These are phyloP conservation scores for Coemansia furcata DNA, from an alignment of 192 early-diverging fungal genomes.

Conservation along the genomic window DNA sequence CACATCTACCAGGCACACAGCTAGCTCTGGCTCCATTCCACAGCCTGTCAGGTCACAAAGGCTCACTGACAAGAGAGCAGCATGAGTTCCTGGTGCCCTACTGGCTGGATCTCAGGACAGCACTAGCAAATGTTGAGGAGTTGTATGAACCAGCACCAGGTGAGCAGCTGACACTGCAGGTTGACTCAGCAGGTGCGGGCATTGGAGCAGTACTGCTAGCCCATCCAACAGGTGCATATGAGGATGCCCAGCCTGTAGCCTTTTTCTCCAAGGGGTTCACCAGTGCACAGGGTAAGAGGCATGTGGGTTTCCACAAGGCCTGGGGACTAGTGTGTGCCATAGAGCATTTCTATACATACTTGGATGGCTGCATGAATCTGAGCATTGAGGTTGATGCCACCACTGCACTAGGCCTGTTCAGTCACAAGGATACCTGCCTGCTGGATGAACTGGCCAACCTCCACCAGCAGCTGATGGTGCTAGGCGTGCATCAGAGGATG, in stretches of 20 bases:
- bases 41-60: background rate
- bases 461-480: background rate
- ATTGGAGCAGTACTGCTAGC: slow-evolving; percentile 16
- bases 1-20: background rate
- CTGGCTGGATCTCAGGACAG: background rate
- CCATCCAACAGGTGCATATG: background rate
- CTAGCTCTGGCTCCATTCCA: background rate
- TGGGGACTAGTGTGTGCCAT: background rate
- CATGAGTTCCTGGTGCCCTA: background rate
- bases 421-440: background rate
- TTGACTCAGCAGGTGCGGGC: slow-evolving; percentile 8
- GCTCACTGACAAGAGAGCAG: background rate
- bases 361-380: slow-evolving; percentile 14
- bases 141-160: slow-evolving; percentile 9
- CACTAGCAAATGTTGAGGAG: background rate
- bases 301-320: slow-evolving; percentile 3
- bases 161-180: slow-evolving; percentile 7
- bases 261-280: slow-evolving; percentile 12
- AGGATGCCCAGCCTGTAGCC: background rate
- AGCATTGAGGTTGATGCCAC: slow-evolving; percentile 12
- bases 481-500: slow-evolving; percentile 16
- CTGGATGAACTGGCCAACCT: background rate
- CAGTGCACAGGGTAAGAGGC: slow-evolving; percentile 2
- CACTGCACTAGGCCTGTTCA: background rate
- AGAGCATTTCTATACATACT: slow-evolving; percentile 5